phyloP scores from a whole-genome alignment of 495 filamentous ascomycete genomes.

The Annulohypoxylon nitens region DNA sequence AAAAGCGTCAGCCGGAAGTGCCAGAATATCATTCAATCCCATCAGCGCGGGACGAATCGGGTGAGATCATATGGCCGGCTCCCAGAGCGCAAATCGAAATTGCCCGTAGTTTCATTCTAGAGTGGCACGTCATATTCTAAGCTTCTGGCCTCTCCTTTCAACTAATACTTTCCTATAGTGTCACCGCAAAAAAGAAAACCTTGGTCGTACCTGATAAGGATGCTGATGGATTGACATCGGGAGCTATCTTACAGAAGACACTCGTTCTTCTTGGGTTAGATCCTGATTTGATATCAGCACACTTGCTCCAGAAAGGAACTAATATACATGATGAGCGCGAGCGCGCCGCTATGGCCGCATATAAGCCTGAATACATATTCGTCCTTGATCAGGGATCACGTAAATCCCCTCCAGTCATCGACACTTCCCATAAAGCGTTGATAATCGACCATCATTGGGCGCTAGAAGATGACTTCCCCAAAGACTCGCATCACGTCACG shows the following conservation, averaged over 20 bases:
- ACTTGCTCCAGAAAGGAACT: slow-evolving; percentile 65
- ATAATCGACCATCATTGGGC: slow-evolving; percentile 71
- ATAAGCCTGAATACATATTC: slow-evolving; percentile 66
- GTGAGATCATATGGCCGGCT: too few species aligned
- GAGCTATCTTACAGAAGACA: slow-evolving; percentile 68
- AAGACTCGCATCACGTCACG: slow-evolving; percentile 61
- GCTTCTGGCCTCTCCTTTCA: not conserved
- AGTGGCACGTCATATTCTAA: slow-evolving; percentile 63
- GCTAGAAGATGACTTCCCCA: slow-evolving; percentile 64
- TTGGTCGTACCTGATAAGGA: slow-evolving; percentile 73
- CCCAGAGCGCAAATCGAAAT: too few species aligned
- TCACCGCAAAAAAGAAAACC: slow-evolving; percentile 46
- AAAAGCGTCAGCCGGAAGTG: too few species aligned
- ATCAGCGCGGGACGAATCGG: too few species aligned
- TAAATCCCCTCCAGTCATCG: slow-evolving; percentile 61
- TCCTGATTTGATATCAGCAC: slow-evolving; percentile 59
- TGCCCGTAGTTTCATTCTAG: too few species aligned
- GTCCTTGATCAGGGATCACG: slow-evolving; percentile 71
- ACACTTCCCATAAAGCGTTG: slow-evolving; percentile 56
- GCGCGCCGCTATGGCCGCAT: slow-evolving; percentile 58
- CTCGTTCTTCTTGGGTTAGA: slow-evolving; percentile 64
- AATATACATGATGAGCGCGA: slow-evolving; percentile 64
- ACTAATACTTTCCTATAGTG: slow-evolving; percentile 35
- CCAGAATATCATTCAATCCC: too few species aligned
- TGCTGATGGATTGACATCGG: slow-evolving; percentile 70